Percentiles rank a stretch among this genome's conserved stretches.
Evolutionary conservation across 1,139 yeast species (phyloP).

Genomic region (Schizosaccharomyces versatilis): DNA sequence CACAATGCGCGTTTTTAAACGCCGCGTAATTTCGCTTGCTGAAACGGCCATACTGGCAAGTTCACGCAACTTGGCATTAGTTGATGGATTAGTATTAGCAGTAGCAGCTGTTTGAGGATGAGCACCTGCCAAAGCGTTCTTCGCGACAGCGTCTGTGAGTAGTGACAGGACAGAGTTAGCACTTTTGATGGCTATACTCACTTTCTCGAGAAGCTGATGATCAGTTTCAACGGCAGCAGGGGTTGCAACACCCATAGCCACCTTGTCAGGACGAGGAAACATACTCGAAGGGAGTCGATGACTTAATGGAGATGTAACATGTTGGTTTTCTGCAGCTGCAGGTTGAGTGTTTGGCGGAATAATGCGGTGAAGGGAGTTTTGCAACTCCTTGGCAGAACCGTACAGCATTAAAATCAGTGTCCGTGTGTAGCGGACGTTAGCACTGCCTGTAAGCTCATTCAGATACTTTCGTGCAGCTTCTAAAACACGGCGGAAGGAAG

Average conservation of each 20-base stretch:
- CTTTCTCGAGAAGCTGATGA: slow-evolving; percentile 51
- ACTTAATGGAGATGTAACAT: not conserved
- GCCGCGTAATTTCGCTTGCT: slow-evolving; percentile 59
- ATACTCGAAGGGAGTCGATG: too few species aligned
- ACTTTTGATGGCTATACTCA: slow-evolving; percentile 47
- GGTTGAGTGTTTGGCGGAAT: not conserved
- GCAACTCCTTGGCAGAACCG: slow-evolving; percentile 55
- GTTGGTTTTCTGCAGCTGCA: not conserved
- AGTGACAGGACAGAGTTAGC: slow-evolving; percentile 67
- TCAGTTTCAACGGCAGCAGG: slow-evolving; percentile 31
- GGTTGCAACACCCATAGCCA: not conserved
- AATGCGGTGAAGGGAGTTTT: slow-evolving; percentile 29
- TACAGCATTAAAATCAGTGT: slow-evolving; percentile 48
- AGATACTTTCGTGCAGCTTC: slow-evolving; percentile 28
- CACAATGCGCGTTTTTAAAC: slow-evolving; percentile 36
- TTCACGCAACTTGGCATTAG: slow-evolving; percentile 51
- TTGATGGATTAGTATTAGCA: slow-evolving; percentile 20
- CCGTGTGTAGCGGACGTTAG: slow-evolving; percentile 49
- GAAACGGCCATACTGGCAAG: slow-evolving; percentile 55
- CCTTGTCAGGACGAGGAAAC: not conserved
- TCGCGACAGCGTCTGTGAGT: slow-evolving; percentile 51
- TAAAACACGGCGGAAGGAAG: slow-evolving; percentile 31
- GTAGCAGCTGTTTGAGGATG: slow-evolving; percentile 13
- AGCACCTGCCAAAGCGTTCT: slow-evolving; percentile 40
- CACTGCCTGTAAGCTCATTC: slow-evolving; percentile 28